Base-by-base conservation (phyloP, 2,329 filamentous ascomycete genomes). In the Thyridium curvatum region DNA sequence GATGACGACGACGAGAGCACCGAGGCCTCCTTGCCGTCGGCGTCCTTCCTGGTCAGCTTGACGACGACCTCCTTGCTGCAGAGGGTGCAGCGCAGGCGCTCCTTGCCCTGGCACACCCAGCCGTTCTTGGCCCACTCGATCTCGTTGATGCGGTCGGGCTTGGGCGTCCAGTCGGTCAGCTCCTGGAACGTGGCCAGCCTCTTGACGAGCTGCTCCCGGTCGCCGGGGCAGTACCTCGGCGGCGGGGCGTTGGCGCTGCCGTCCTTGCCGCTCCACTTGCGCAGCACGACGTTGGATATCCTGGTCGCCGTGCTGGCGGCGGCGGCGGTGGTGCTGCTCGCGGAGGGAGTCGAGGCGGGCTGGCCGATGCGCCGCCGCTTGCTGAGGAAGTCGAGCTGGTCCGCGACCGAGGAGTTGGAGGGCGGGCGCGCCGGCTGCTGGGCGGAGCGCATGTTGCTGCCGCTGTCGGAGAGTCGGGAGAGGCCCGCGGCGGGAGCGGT, bases 41-140 rank as follows among this genome's bases (percentile, higher is more conserved):
- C 64, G 40, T 72, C 71, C 52, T 74, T 77, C 39, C 72, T 71
- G 51, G 77, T 82, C 28, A 94, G 67, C 62, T 86, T 88, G 38
- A 97, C 85, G 4, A 93, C 76, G 31, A 96, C 71, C 51, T 94
- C 86, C 52, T 84, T 83, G 54, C 84, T 83, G 54, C 93, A 98
- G 3, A 90, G 79, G 31, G 84, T 82, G 58, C 93, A 98, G 14
- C 81, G 79, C 13, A 97, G 87, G 4, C 85, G 85, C 61, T 94
- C 89, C 47, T 81, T 80, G 50, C 84, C 84, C 34, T 84, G 79
- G 52, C 91, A 96, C 4, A 83, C 72, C 91, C 93, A 98, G 1
- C 91, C 91, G 42, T 86, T 71, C 67, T 91, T 95, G 1, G 90
- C 90, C 93, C 93, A 98, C 58, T 89, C 84, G 8, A 96, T 81